These are phyloP conservation scores for Cardamine chenopodiifolia DNA, from an alignment of 345 rosid species.

Conservation along the genomic window DNA sequence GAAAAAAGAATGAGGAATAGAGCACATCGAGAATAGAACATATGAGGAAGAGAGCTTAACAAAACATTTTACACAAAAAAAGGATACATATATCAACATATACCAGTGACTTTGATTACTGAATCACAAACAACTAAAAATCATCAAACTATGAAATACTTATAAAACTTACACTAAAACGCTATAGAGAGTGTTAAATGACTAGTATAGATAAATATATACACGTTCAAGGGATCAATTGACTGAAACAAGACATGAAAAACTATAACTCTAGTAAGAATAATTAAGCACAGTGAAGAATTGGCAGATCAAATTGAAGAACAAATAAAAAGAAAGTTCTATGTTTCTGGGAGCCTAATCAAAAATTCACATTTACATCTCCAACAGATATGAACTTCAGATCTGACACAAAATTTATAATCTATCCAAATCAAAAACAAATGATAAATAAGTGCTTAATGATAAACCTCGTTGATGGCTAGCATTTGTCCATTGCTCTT, in stretches of 20 bases:
- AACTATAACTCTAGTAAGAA: background rate
- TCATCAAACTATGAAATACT: background rate
- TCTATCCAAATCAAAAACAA: background rate
- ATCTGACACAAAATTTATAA: background rate
- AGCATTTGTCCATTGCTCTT: constrained; percentile 58
- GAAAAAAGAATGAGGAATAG: background rate
- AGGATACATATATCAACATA: background rate
- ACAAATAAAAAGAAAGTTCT: background rate
- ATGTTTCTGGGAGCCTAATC: background rate
- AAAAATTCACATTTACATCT: background rate
- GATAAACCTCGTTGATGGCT: constrained; percentile 52
- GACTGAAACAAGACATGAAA: background rate
- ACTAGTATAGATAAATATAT: background rate
- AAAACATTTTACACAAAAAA: background rate
- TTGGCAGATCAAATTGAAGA: background rate
- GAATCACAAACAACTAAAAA: background rate
- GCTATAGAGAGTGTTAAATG: background rate
- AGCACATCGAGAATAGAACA: background rate
- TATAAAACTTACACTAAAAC: too few species aligned
- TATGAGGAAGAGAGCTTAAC: background rate
- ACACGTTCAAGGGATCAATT: background rate
- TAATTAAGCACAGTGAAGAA: background rate
- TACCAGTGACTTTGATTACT: background rate
- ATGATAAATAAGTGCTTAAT: background rate
- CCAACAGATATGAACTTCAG: background rate